Evolutionary conservation across 1,284 basidiomycete genomes (phyloP).

Genomic region (Mycosarcoma mackinlayi): DNA sequence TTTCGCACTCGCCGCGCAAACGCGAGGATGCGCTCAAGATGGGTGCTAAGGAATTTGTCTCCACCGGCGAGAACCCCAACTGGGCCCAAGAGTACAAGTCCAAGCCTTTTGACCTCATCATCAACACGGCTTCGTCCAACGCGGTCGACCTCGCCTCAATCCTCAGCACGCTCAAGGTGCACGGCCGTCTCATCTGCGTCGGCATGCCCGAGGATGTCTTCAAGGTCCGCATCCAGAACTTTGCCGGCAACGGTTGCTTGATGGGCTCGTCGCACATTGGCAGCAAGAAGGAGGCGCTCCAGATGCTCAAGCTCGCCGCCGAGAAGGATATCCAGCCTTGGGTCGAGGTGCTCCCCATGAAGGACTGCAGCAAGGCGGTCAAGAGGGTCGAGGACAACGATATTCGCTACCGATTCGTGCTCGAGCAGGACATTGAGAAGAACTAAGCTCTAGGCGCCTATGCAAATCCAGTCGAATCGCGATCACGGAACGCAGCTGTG

Average conservation of each 20-base stretch:
- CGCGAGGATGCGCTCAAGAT: constrained; percentile 76
- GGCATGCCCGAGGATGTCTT: constrained; percentile 72
- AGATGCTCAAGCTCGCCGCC: constrained; percentile 65
- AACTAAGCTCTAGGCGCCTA: constrained; percentile 9
- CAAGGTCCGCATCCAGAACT: constrained; percentile 68
- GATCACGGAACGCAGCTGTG: too few species aligned
- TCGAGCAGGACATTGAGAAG: constrained; percentile 57
- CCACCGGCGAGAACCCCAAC: constrained; percentile 61
- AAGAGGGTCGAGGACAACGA: constrained; percentile 73
- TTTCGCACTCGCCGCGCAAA: constrained; percentile 76
- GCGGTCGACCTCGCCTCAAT: constrained; percentile 71
- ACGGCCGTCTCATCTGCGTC: constrained; percentile 74
- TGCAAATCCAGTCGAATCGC: neutral
- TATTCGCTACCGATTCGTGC: constrained; percentile 64
- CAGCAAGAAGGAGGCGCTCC: constrained; percentile 74
- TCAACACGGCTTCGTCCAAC: constrained; percentile 72
- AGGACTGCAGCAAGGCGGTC: constrained; percentile 73
- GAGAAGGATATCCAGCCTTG: constrained; percentile 67
- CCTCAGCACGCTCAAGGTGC: constrained; percentile 72
- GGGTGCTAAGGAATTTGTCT: constrained; percentile 72
- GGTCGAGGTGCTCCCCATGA: constrained; percentile 74
- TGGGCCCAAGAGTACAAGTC: constrained; percentile 59
- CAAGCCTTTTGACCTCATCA: constrained; percentile 74
- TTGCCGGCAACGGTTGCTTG: constrained; percentile 69
- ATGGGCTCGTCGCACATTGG: constrained; percentile 74